Percentiles rank a stretch among this genome's conserved stretches.
Conservation (phyloP, 1,139 yeast genomes). For the Maudiozyma humilis region DNA sequence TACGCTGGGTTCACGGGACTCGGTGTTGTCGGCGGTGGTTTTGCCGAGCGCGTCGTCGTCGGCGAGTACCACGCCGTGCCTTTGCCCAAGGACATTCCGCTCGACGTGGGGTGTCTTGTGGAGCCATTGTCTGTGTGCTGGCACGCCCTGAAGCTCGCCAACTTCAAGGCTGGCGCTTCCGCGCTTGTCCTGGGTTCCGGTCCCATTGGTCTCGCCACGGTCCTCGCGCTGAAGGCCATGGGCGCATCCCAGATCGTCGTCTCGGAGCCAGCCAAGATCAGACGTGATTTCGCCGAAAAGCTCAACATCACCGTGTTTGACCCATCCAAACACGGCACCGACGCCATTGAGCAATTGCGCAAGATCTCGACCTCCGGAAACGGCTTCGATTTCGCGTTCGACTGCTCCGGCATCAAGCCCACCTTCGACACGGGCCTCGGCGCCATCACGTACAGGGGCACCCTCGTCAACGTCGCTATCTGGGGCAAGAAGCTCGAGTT, state of each 20-base stretch:
- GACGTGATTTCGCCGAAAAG: slow-evolving; percentile 44
- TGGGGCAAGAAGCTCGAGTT: slow-evolving; percentile 40
- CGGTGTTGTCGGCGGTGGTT: slow-evolving; percentile 44
- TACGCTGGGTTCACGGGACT: slow-evolving; percentile 39
- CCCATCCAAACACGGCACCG: slow-evolving; percentile 36
- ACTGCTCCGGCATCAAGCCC: slow-evolving; percentile 43
- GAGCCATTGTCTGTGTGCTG: slow-evolving; percentile 52
- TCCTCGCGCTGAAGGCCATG: slow-evolving; percentile 48
- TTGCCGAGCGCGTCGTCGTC: slow-evolving; percentile 42
- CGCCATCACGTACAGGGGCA: slow-evolving; percentile 39
- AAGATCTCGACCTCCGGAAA: slow-evolving; percentile 32
- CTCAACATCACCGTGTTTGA: slow-evolving; percentile 44
- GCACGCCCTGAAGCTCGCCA: slow-evolving; percentile 45
- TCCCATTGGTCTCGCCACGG: slow-evolving; percentile 52
- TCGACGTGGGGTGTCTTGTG: slow-evolving; percentile 47
- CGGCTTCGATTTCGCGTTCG: slow-evolving; percentile 42
- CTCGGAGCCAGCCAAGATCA: slow-evolving; percentile 50
- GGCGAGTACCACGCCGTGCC: slow-evolving; percentile 40
- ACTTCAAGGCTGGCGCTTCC: slow-evolving; percentile 31
- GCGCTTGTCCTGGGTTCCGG: slow-evolving; percentile 55
- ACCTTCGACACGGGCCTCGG: slow-evolving; percentile 39
- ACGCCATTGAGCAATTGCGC: slow-evolving; percentile 31
- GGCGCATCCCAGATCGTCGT: slow-evolving; percentile 46
- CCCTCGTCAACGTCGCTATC: slow-evolving; percentile 45
- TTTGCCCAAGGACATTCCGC: slow-evolving; percentile 41